phyloP scores from a whole-genome alignment of 345 rosid species.

The Heritiera fomes region DNA sequence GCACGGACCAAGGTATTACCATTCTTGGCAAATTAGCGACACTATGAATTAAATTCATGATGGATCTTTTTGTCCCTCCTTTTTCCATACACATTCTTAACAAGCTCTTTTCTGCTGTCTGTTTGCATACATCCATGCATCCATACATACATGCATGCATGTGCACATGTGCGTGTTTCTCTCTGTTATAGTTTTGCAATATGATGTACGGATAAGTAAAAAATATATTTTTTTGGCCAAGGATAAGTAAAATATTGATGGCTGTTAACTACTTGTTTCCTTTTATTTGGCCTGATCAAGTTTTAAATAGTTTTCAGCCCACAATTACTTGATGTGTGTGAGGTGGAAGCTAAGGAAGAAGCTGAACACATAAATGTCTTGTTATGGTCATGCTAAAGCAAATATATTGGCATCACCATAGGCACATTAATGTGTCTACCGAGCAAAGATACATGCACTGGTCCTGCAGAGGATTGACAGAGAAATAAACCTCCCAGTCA shows the following conservation, averaged over 20 bases:
- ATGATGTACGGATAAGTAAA: neutral
- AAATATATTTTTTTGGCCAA: too few relatives aligned
- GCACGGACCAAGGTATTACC: conserved; percentile 59
- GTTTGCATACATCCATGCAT: neutral
- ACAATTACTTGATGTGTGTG: conserved; percentile 1
- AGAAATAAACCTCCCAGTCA: neutral
- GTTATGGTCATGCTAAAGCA: neutral
- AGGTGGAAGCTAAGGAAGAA: neutral
- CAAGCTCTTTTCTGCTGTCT: neutral
- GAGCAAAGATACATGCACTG: neutral
- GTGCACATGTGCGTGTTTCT: neutral
- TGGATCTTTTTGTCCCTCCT: neutral
- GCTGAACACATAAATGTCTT: neutral
- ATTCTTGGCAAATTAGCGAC: neutral
- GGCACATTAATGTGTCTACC: neutral
- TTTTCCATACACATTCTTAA: neutral
- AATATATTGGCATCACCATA: neutral
- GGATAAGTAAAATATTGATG: neutral
- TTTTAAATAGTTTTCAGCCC: neutral
- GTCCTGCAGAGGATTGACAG: neutral
- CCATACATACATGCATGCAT: neutral
- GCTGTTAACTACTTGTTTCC: neutral
- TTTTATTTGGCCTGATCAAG: neutral
- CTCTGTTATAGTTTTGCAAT: neutral
- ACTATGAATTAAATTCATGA: neutral